Evolutionary conservation across 441 rosid species (phyloP).

Genomic region (Capsella rubella): DNA sequence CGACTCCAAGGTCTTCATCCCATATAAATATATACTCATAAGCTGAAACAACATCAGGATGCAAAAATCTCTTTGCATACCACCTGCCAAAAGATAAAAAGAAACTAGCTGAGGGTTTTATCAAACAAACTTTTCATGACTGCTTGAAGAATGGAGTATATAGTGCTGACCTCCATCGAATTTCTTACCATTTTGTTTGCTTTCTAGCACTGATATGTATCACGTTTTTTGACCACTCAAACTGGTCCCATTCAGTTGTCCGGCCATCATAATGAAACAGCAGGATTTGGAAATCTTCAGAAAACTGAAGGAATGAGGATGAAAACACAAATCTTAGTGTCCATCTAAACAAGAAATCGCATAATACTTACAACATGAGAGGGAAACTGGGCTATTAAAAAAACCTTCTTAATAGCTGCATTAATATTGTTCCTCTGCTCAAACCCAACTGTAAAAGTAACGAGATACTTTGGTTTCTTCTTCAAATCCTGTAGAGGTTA

Average conservation of each 20-base stretch:
- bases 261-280: constrained; percentile 82
- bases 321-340: constrained; percentile 39
- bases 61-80: constrained; percentile 81
- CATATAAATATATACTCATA: constrained; percentile 77
- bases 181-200: constrained; percentile 75
- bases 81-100: constrained; percentile 54
- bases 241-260: constrained; percentile 71
- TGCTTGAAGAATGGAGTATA: constrained; percentile 16
- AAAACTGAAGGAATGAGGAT: constrained; percentile 56
- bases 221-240: constrained; percentile 75
- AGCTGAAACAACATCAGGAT: constrained; percentile 75
- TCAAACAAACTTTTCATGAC: neutral
- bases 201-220: constrained; percentile 68
- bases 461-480: constrained; percentile 68
- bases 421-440: constrained; percentile 62
- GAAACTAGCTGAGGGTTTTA: constrained; percentile 3
- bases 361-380: constrained; percentile 7
- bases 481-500: constrained; percentile 62
- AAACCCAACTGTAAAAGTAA: constrained; percentile 75
- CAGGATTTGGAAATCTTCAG: constrained; percentile 68
- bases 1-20: constrained; percentile 83
- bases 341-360: constrained; percentile 28
- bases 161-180: constrained; percentile 25
- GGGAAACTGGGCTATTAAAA: constrained; percentile 12
- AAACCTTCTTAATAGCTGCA: constrained; percentile 70